A percentile compares a stretch with the other conserved stretches of the same genome.
phyloP scores from a whole-genome alignment of 2,329 filamentous ascomycete genomes.

The Alternaria arbusti region DNA sequence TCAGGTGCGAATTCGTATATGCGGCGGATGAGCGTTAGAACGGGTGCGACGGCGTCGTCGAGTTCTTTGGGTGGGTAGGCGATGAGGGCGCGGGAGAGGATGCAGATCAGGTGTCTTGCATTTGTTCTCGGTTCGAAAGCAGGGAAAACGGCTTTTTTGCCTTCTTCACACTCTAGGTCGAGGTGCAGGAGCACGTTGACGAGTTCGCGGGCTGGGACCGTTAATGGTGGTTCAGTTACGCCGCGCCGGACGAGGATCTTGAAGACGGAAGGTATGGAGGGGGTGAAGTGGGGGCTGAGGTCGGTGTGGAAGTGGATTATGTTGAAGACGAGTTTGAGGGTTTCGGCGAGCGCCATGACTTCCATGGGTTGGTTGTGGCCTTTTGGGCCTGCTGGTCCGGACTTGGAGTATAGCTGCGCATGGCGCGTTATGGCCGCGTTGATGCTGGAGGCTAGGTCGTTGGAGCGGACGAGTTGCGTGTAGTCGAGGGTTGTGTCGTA shows the following conservation, averaged over 20 bases:
- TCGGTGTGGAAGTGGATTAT: constrained; percentile 76
- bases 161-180: constrained; percentile 62
- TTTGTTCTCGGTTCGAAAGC: constrained; percentile 65
- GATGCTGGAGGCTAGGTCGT: constrained; percentile 72
- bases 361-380: constrained; percentile 64
- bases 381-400: constrained; percentile 30
- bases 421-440: constrained; percentile 74
- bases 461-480: constrained; percentile 67
- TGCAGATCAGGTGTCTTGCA: constrained; percentile 68
- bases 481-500: constrained; percentile 77
- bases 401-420: constrained; percentile 51
- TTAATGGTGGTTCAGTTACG: constrained; percentile 69
- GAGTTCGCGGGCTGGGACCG: constrained; percentile 72
- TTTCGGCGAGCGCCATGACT: constrained; percentile 82
- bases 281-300: constrained; percentile 66
- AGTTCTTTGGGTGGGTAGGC: constrained; percentile 72
- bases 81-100: constrained; percentile 71
- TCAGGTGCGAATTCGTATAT: constrained; percentile 74
- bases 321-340: constrained; percentile 88
- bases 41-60: constrained; percentile 72
- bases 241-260: constrained; percentile 70
- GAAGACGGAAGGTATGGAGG: constrained; percentile 72
- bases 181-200: constrained; percentile 85
- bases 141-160: constrained; percentile 69
- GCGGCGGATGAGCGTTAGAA: constrained; percentile 75